Percentiles rank a stretch among this genome's conserved stretches.
Conservation (phyloP, 192 early-diverging fungal species). For the Coemansia sp. region DNA sequence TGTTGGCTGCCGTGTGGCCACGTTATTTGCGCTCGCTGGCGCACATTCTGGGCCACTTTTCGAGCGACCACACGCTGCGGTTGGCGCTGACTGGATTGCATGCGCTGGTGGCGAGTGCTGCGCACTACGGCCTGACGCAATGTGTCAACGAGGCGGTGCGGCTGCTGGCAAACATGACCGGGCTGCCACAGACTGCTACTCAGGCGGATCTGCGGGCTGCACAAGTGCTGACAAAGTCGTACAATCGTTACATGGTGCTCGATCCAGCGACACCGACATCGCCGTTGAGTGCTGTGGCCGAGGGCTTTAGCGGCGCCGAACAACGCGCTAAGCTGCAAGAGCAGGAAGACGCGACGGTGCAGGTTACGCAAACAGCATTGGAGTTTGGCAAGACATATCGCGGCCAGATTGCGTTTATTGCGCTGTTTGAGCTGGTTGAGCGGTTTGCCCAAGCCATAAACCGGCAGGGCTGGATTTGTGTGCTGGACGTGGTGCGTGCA, state of each 20-base stretch:
- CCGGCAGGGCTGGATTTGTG: conserved; percentile 59
- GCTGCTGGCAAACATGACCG: conserved; percentile 73
- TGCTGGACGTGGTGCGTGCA: conserved; percentile 68
- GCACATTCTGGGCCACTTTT: conserved; percentile 20
- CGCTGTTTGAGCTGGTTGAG: conserved; percentile 67
- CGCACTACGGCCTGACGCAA: conserved; percentile 68
- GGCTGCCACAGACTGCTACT: conserved; percentile 47
- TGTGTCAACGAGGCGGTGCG: conserved; percentile 80
- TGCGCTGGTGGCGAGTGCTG: conserved; percentile 40
- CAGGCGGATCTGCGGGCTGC: conserved; percentile 24
- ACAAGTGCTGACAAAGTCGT: conserved; percentile 29
- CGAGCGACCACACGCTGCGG: conserved; percentile 26
- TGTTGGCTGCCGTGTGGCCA: conserved; percentile 76
- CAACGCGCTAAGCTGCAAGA: conserved; percentile 37
- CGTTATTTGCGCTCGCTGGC: conserved; percentile 63
- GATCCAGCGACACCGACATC: conserved; percentile 40
- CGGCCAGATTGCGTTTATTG: conserved; percentile 85
- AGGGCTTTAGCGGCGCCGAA: conserved; percentile 28
- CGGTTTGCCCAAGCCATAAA: conserved; percentile 65
- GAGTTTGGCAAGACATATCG: conserved; percentile 88
- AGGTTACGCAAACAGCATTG: conserved; percentile 66
- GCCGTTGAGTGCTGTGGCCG: conserved; percentile 29
- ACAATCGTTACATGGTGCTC: conserved; percentile 31
- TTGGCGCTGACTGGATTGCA: conserved; percentile 30
- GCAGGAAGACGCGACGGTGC: conserved; percentile 26